Percentiles rank a stretch among this genome's conserved stretches.
phyloP scores from a whole-genome alignment of 2,329 filamentous ascomycete species.

The Lasiodiplodia gonubiensis region DNA sequence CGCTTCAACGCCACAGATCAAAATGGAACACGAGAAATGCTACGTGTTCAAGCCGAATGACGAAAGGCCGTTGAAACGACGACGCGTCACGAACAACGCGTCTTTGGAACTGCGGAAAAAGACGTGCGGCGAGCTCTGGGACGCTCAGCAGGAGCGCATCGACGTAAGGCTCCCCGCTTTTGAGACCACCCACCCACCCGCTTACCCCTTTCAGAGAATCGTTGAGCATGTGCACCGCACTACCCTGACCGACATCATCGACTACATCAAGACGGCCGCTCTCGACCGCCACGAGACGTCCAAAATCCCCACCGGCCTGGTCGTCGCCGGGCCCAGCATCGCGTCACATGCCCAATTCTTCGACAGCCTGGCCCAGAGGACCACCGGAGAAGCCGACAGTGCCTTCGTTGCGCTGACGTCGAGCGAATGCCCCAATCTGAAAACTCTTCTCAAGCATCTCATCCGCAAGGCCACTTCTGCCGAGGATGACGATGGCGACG shows the following conservation, averaged over 20 bases:
- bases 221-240: slow-evolving; percentile 48
- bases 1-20: background rate
- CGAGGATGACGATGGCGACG: slow-evolving; percentile 61
- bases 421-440: slow-evolving; percentile 74
- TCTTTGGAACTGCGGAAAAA: slow-evolving; percentile 59
- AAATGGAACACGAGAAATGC: slow-evolving; percentile 57
- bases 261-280: slow-evolving; percentile 46
- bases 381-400: slow-evolving; percentile 41
- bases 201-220: slow-evolving; percentile 38
- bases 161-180: slow-evolving; percentile 52
- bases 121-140: slow-evolving; percentile 69
- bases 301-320: slow-evolving; percentile 71
- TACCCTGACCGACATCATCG: slow-evolving; percentile 45
- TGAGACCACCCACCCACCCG: background rate
- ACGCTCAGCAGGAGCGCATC: slow-evolving; percentile 66
- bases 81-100: slow-evolving; percentile 41
- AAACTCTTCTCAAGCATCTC: slow-evolving; percentile 73
- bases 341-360: slow-evolving; percentile 78
- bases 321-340: slow-evolving; percentile 79
- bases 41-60: slow-evolving; percentile 51
- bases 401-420: slow-evolving; percentile 72
- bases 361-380: slow-evolving; percentile 47
- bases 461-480: slow-evolving; percentile 69
- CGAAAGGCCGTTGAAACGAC: slow-evolving; percentile 49
- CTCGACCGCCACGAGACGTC: slow-evolving; percentile 38